Evolutionary conservation across 2,329 filamentous ascomycete species (phyloP), one percentile per base, ranked within the genome.

Genomic region (Fusarium sp.): DNA sequence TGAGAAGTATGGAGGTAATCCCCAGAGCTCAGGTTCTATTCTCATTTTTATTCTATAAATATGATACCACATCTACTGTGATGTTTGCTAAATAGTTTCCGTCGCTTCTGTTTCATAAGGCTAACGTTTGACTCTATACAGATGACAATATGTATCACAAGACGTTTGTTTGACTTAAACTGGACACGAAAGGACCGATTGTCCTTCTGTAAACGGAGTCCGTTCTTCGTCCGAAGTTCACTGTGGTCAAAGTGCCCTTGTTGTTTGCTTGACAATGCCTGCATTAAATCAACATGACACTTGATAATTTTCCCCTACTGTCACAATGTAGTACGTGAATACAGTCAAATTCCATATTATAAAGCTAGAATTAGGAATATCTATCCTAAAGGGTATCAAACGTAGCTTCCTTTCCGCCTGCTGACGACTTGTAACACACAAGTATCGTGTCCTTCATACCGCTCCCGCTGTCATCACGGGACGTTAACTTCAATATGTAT

Each of bases 381-480:
- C 18, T 8, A 60, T 65, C 59, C 54, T 47, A 44, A 49, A 45
- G 68, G 70, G 72, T 74, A 74, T 74, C 72, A 66, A 66, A 68
- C 47, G 38, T 43, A 63, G 46, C 55, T 56, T 66, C 55, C 29
- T 46, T 40, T 7, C 58, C 54, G 24, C 8, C 45, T 15, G 22
- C 13, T 49, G 20, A 13, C 38, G 18, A 41, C 27, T 44, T 41
- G 57, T 48, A 69, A 38, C 44, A 60, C 66, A 44, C 20, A 67
- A 34, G 24, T 45, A 29, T 16, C 18, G 51, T 27, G 29, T 20
- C 24, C 34, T 41, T 44, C 24, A 41, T 47, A n/a, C 44, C 41
- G 38, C 52, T 58, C 25, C 41, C 72, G 62, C 66, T 68, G 67
- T 73, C 72, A 61, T 72, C n/a, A 53, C 34, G 48, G 49, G 58